These are phyloP conservation scores for Pyrenophora teres DNA, from an alignment of 2,329 filamentous ascomycete genomes.

Conservation along the genomic window DNA sequence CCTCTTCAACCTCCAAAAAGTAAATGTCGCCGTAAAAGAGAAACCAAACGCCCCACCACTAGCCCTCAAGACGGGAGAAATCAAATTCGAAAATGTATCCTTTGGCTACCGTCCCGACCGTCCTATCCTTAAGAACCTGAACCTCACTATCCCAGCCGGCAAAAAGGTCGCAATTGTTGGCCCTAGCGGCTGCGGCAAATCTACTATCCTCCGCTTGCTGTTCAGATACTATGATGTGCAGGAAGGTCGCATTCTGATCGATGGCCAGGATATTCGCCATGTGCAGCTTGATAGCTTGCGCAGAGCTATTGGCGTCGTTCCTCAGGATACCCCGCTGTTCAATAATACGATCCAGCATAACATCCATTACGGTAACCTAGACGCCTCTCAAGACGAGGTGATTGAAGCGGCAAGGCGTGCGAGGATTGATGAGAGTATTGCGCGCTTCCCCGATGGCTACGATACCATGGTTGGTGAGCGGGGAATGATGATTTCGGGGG, in stretches of 20 bases:
- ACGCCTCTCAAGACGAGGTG: conserved; percentile 74
- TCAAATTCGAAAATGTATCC: conserved; percentile 90
- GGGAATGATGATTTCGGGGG: conserved; percentile 94
- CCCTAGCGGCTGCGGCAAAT: conserved; percentile 94
- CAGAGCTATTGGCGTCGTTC: conserved; percentile 88
- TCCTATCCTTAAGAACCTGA: conserved; percentile 83
- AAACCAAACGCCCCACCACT: conserved; percentile 74
- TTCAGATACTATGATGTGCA: conserved; percentile 96
- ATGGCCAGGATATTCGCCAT: conserved; percentile 87
- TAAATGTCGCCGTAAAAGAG: conserved; percentile 86
- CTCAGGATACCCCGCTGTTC: conserved; percentile 95
- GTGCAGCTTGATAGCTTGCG: conserved; percentile 83
- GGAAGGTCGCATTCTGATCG: conserved; percentile 81
- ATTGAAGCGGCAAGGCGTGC: conserved; percentile 79
- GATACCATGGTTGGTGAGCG: conserved; percentile 89
- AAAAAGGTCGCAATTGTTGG: conserved; percentile 97
- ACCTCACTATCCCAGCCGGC: conserved; percentile 87
- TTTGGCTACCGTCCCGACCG: conserved; percentile 90
- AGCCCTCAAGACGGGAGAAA: conserved; percentile 78
- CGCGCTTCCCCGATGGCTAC: conserved; percentile 84
- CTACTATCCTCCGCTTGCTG: conserved; percentile 84
- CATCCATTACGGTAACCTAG: conserved; percentile 86
- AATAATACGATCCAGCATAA: conserved; percentile 97
- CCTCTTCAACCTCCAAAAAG: conserved; percentile 94
- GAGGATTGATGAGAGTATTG: conserved; percentile 75